Base-by-base conservation (phyloP, 225 moss, liverwort and hornwort genomes). In the Sphagnum tenellum region DNA sequence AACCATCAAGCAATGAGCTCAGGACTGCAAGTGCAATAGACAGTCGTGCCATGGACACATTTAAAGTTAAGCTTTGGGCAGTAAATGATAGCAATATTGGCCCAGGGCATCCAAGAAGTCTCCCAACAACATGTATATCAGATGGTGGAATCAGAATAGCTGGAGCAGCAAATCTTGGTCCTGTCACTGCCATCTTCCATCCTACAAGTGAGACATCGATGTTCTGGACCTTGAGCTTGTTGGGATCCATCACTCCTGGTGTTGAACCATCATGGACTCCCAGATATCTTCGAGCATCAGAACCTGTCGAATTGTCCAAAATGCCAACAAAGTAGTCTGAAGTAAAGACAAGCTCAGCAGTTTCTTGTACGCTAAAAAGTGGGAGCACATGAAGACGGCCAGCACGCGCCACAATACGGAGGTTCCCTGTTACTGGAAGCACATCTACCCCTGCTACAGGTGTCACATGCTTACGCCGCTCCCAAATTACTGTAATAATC, bases 231-330 rank as follows among this genome's bases (percentile, higher is more conserved):
- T 48, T 45, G 10, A 70, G 62, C 55, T 70, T 70, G 12, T 49
- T 56, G 12, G 55, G 62, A 29, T 63, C 62, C 69, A 70, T 70
- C 3, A 62, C 53, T 46, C 69, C 62, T 12, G 69, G 69, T 11
- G n/a, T 62, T 55, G 48, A 61, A 13, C 62, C 62, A 70, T 70
- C 69, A 56, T 70, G 69, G 8, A 70, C 62, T 54, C 69, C 69
- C 44, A 62, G 47, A 52, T 45, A 70, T 56, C 55, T 54, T 10
- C 69, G 69, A 56, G 69, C 62, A 48, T 70, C 69, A 62, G 61
- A 61, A 5, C 69, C 62, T 29, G 53, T 13, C 55, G 62, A n/a
- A 9, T 46, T 56, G 54, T 70, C 69, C 12, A 70, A 12, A 62
- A 62, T 70, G 12, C 45, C 62, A 50, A 70, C 69, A 45, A 63